Evolutionary conservation across 2,329 filamentous ascomycete species (phyloP), one percentile per base, ranked within the genome.

Genomic region (Penicillium sp.): DNA sequence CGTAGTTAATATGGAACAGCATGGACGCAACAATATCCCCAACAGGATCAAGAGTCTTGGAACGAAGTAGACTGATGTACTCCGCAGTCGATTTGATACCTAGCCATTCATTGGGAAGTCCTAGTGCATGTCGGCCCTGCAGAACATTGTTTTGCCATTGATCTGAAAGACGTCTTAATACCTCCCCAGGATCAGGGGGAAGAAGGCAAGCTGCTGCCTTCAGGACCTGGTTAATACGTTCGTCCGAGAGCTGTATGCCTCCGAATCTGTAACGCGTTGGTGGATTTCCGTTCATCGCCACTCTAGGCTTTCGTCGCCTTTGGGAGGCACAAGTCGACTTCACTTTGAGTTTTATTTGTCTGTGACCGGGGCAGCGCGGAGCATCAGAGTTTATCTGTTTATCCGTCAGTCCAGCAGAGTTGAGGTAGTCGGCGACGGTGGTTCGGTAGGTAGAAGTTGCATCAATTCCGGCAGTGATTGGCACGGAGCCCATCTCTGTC

Each of bases 1-100:
- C n/a, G n/a, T n/a, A n/a, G 23, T 61, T 61, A 46, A 61, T 31
- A 30, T 60, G 47, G 26, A 60, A 45, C 35, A 60, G 35, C 15
- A 60, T 30, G 35, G 47, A 19, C 48, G 38, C 50, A 41, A 60
- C 54, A 48, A 21, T n/a, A 50, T 41, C 54, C 26, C 49, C 58
- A n/a, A 60, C 50, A 5, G 58, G 58, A 29, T 60, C 51, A 55
- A 60, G 50, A 26, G 35, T 35, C n/a, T 55, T 35, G 15, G 29
- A 7, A 15, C 53, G 35, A 15, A 62, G 60, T 9, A 57, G 29
- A 44, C 41, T 47, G 15, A 62, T 29, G 26, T 58, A 62, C 29
- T 62, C 49, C 48, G 52, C 47, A 6, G 55, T 38, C 47, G 47
- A 53, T 44, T 58, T 17, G 49, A 62, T 57, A 29, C 54, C 60